Evolutionary conservation across 306 rosid species (phyloP).

Genomic region (Pterocarpus santalinus): DNA sequence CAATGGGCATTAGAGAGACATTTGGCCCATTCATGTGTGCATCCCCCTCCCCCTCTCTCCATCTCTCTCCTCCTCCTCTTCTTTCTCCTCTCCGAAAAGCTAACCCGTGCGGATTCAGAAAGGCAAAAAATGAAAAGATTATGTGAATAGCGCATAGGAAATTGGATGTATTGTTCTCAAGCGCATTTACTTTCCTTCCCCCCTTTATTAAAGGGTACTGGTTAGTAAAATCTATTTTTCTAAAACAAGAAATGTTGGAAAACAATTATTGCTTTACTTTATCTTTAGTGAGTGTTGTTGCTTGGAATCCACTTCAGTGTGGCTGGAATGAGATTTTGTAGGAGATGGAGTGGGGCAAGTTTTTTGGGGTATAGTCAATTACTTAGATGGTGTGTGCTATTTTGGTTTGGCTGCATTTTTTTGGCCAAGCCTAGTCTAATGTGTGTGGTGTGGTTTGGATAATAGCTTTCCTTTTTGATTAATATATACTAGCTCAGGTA

Average conservation of each 20-base stretch:
- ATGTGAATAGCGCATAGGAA: no score
- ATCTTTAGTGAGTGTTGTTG: neutral
- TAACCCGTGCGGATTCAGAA: no score
- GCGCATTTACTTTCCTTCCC: no score
- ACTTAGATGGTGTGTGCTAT: neutral
- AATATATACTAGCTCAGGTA: neutral
- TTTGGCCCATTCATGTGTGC: neutral
- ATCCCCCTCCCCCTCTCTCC: no score
- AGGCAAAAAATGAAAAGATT: no score
- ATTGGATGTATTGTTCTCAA: no score
- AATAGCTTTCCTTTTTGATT: neutral
- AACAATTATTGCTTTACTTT: neutral
- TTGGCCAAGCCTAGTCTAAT: neutral
- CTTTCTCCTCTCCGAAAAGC: no score
- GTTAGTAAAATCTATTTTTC: no score
- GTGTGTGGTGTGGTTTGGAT: neutral
- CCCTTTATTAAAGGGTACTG: no score
- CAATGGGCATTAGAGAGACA: neutral
- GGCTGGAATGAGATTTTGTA: neutral
- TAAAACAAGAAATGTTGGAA: neutral
- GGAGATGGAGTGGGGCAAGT: neutral
- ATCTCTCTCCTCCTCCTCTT: neutral
- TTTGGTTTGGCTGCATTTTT: constrained; percentile 27
- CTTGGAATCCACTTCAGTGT: neutral
- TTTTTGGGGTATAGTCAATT: neutral